Conservation (phyloP, 2,329 filamentous ascomycete species). For the Peltaster fructicola region DNA sequence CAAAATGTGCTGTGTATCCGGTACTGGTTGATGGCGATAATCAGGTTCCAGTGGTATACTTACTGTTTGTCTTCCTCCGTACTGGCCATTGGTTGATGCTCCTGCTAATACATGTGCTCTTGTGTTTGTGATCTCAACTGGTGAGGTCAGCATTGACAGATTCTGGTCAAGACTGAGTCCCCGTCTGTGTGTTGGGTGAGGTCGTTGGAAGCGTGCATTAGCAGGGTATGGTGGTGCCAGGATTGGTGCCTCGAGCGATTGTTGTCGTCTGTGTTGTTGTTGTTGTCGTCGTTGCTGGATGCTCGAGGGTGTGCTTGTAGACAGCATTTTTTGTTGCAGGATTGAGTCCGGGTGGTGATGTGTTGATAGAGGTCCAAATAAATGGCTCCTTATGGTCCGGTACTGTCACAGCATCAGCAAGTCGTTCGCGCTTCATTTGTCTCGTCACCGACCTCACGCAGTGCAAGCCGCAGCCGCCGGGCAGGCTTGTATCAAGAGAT, state of each 20-base stretch:
- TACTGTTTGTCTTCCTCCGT: slow-evolving; percentile 10
- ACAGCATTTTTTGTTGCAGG: slow-evolving; percentile 59
- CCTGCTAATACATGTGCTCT: no score
- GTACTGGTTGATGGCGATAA: slow-evolving; percentile 37
- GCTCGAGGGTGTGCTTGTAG: slow-evolving; percentile 48
- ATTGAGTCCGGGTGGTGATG: slow-evolving; percentile 44
- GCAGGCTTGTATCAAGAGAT: no score
- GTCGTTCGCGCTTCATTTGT: no score
- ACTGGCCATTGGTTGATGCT: no score
- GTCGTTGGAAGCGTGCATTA: slow-evolving; percentile 32
- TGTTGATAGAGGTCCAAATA: slow-evolving; percentile 17
- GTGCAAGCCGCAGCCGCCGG: slow-evolving; percentile 68
- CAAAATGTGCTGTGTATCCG: slow-evolving; percentile 66
- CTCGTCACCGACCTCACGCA: slow-evolving; percentile 57
- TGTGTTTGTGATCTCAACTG: no score
- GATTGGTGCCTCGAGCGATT: slow-evolving; percentile 64
- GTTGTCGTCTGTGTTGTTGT: slow-evolving; percentile 68
- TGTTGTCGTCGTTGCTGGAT: slow-evolving; percentile 57
- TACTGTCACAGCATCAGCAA: no score
- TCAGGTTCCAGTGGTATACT: slow-evolving; percentile 28
- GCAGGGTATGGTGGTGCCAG: slow-evolving; percentile 45
- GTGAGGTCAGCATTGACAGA: slow-evolving; percentile 9
- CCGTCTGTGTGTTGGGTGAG: slow-evolving; percentile 47
- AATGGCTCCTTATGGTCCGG: slow-evolving; percentile 16
- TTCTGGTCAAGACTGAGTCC: slow-evolving; percentile 69